Conservation (phyloP, 2,329 filamentous ascomycete species). For the Trichoderma arundinaceum region DNA sequence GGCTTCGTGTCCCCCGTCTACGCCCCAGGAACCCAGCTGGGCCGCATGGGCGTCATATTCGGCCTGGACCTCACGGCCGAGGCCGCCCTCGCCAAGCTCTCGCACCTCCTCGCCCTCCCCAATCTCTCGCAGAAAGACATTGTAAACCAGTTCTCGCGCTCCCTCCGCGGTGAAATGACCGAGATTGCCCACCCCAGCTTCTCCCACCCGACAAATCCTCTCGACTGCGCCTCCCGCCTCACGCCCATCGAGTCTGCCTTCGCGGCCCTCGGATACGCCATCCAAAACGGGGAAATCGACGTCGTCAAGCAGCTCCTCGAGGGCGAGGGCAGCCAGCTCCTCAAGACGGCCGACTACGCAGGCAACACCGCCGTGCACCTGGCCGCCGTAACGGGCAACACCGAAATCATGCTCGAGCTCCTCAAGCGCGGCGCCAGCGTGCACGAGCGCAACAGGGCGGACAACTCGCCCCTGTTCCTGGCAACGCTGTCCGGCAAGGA, state of each 20-base stretch:
- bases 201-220: slow-evolving; percentile 69
- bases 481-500: slow-evolving; percentile 63
- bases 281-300: slow-evolving; percentile 71
- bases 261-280: slow-evolving; percentile 79
- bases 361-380: slow-evolving; percentile 74
- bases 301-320: slow-evolving; percentile 71
- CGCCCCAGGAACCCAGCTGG: slow-evolving; percentile 76
- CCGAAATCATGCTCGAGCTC: slow-evolving; percentile 63
- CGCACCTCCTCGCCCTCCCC: slow-evolving; percentile 77
- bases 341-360: slow-evolving; percentile 79
- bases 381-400: slow-evolving; percentile 60
- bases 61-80: slow-evolving; percentile 89
- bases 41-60: slow-evolving; percentile 84
- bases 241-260: slow-evolving; percentile 67
- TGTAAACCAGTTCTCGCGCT: slow-evolving; percentile 71
- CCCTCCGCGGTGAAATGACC: slow-evolving; percentile 84
- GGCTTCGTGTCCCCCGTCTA: slow-evolving; percentile 81
- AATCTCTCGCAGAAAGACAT: slow-evolving; percentile 69
- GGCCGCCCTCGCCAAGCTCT: slow-evolving; percentile 87
- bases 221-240: slow-evolving; percentile 52
- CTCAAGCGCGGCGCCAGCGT: slow-evolving; percentile 68
- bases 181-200: slow-evolving; percentile 75
- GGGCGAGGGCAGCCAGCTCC: slow-evolving; percentile 66
- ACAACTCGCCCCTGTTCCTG: slow-evolving; percentile 70
- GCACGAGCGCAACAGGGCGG: slow-evolving; percentile 67